Conservation (phyloP, 331 rosid genomes). For the Malus hybrid region DNA sequence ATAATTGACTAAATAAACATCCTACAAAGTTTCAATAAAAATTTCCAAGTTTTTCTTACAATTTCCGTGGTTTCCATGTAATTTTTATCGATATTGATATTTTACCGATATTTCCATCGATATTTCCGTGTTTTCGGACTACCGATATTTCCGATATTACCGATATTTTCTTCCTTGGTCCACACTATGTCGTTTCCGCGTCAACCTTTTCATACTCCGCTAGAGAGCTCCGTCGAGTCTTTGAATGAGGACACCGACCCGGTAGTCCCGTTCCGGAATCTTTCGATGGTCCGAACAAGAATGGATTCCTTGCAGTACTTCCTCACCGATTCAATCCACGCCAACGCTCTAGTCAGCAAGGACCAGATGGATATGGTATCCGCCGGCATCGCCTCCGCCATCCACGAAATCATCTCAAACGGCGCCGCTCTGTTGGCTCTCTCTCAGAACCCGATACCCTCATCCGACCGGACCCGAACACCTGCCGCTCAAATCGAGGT, state of each 20-base stretch:
- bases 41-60: no score
- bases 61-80: no score
- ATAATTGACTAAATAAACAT: no score
- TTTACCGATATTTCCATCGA: no score
- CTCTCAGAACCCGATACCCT: background rate
- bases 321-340: slow-evolving; percentile 42
- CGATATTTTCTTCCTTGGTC: no score
- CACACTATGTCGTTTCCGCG: slow-evolving; percentile 12
- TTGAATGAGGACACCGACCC: background rate
- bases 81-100: no score
- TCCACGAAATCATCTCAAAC: slow-evolving; percentile 44
- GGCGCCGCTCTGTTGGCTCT: slow-evolving; percentile 51
- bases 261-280: slow-evolving; percentile 36
- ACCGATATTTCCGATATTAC: no score
- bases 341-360: slow-evolving; percentile 25
- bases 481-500: slow-evolving; percentile 13
- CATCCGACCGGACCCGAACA: background rate
- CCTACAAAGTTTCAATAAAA: no score
- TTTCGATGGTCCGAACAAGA: slow-evolving; percentile 32
- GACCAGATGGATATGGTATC: slow-evolving; percentile 46
- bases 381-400: slow-evolving; percentile 46
- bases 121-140: no score
- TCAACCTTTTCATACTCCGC: background rate
- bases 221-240: background rate
- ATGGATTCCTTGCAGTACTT: slow-evolving; percentile 51